Evolutionary conservation across 306 rosid species (phyloP), one percentile per base, ranked within the genome.

Genomic region (Begonia loranthoides): DNA sequence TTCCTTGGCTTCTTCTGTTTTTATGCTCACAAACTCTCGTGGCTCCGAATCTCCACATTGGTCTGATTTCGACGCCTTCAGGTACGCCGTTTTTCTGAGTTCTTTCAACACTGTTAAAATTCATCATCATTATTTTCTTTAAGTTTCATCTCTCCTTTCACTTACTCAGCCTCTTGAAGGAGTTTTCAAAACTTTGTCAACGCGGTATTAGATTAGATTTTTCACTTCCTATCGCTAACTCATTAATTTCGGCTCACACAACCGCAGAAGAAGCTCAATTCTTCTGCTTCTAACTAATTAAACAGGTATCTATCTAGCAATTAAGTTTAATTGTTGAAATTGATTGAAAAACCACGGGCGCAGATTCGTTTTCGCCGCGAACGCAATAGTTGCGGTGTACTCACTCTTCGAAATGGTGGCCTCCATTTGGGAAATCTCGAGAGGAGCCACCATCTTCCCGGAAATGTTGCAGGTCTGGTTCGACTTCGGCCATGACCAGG

Each of bases 401-500:
- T 90, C 94, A 1, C 64, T 90, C 22, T 78, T 86, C 62, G 99
- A 90, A 71, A 67, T 83, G 87, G 80, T 73, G 9, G 88, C 86
- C 8, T 74, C 92, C 13, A 95, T 85, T 55, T 90, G 99, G 99
- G 99, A 90, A 59, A 80, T 90, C 44, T 86, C 95, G 1, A 70
- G 95, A 78, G 94, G 82, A 14, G 68, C 55, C 12, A 82, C 99
- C 1, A 63, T 90, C n/a, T 82, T 90, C 45, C 89, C 87, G 9
- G 99, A 90, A 72, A 65, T 74, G 16, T 44, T 90, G 17, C 99
- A 90, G 51, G 90, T 90, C 55, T 90, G 99, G 95, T 90, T 90
- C 78, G 99, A 90, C 61, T 90, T 90, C 67, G 86, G 95, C 65
- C 99, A 86, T 52, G 99, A 90, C 76, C 99, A 90, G 95, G 99